These are phyloP conservation scores for Hypsizygus marmoreus DNA, from an alignment of 768 basidiomycete species.

Conservation along the genomic window DNA sequence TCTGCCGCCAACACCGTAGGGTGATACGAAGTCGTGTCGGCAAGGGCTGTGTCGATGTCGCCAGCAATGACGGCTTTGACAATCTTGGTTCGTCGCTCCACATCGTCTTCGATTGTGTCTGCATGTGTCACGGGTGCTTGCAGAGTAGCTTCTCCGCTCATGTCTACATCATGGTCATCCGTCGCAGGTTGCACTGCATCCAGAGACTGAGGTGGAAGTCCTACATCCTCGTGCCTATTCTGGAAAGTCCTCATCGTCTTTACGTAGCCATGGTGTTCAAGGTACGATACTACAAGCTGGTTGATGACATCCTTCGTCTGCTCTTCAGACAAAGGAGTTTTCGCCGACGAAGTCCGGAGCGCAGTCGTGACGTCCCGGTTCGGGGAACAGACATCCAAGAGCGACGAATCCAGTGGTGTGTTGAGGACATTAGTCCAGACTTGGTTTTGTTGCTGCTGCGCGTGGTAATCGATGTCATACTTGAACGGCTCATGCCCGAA, in stretches of 20 bases:
- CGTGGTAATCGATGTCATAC: constrained; percentile 89
- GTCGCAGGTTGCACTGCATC: constrained; percentile 7
- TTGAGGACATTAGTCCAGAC: constrained; percentile 70
- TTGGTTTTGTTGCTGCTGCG: constrained; percentile 64
- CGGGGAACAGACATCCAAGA: constrained; percentile 28
- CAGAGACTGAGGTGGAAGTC: constrained; percentile 14
- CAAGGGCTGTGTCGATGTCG: constrained; percentile 69
- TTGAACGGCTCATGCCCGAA: constrained; percentile 86
- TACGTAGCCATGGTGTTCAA: constrained; percentile 84
- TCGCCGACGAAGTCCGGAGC: constrained; percentile 17
- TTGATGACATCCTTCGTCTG: constrained; percentile 62
- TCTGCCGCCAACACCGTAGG: constrained; percentile 68
- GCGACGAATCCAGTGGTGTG: constrained; percentile 48
- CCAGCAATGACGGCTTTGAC: constrained; percentile 69
- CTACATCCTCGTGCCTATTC: constrained; percentile 35
- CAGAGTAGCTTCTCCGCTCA: constrained; percentile 43
- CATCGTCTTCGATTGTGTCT: constrained; percentile 46
- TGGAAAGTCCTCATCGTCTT: constrained; percentile 70
- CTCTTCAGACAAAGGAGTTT: constrained; percentile 43
- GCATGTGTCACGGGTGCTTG: constrained; percentile 16
- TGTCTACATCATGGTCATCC: constrained; percentile 44
- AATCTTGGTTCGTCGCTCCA: constrained; percentile 69
- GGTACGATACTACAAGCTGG: constrained; percentile 75
- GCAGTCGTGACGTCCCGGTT: constrained; percentile 20
- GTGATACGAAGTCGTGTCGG: constrained; percentile 55